Conservation (phyloP, 805 yeast species). For the Pichia phayaonensis region DNA sequence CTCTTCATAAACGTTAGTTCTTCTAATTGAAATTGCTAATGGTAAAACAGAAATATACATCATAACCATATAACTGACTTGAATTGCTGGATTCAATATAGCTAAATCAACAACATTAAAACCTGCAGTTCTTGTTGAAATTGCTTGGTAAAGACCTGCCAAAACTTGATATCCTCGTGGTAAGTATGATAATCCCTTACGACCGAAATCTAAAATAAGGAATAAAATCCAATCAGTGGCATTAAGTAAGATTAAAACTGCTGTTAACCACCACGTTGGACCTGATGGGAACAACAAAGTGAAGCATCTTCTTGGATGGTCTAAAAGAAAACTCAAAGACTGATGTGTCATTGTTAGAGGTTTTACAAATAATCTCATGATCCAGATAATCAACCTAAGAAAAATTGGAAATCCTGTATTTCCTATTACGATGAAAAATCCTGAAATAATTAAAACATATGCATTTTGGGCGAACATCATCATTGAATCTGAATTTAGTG, state of each 20-base stretch:
- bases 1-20: constrained; percentile 97
- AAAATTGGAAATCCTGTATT: constrained; percentile 92
- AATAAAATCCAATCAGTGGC: constrained; percentile 74
- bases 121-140: constrained; percentile 93
- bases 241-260: constrained; percentile 66
- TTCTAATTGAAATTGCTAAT: constrained; percentile 88
- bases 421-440: constrained; percentile 78
- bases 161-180: constrained; percentile 64
- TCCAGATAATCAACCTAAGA: constrained; percentile 77
- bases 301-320: constrained; percentile 96
- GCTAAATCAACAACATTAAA: constrained; percentile 66
- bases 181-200: constrained; percentile 41
- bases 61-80: constrained; percentile 90
- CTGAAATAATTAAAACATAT: constrained; percentile 54
- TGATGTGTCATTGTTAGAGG: constrained; percentile 61
- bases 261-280: constrained; percentile 92
- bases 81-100: constrained; percentile 78
- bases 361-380: constrained; percentile 56
- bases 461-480: constrained; percentile 52
- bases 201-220: constrained; percentile 64
- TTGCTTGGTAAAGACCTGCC: constrained; percentile 84
- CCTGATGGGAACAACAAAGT: constrained; percentile 84
- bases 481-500: constrained; percentile 81
- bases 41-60: constrained; percentile 98
- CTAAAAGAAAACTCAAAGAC: constrained; percentile 76